Evolutionary conservation across 306 rosid genomes (phyloP).

Genomic region (Vicia villosa): DNA sequence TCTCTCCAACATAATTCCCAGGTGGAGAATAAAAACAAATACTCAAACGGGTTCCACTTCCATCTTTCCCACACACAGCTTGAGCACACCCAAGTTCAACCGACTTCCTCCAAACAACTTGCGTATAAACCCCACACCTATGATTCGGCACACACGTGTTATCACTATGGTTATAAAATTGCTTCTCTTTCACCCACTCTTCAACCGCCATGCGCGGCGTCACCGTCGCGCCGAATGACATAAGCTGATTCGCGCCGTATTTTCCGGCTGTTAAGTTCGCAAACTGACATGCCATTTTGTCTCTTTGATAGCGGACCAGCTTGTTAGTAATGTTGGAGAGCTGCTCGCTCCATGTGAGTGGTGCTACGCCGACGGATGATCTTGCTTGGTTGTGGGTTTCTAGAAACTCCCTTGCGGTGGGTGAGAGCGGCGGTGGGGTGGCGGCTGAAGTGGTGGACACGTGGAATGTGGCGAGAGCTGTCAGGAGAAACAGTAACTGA

Average conservation of each 20-base stretch:
- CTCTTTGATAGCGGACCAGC: constrained; percentile 61
- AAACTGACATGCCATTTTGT: constrained; percentile 57
- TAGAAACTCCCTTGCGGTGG: constrained; percentile 48
- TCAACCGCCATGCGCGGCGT: constrained; percentile 70
- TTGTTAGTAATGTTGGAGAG: constrained; percentile 51
- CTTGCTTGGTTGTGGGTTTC: constrained; percentile 76
- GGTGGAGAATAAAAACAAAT: constrained; percentile 80
- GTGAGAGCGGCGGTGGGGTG: background rate
- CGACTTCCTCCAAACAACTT: constrained; percentile 81
- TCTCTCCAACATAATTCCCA: constrained; percentile 68
- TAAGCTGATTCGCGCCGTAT: constrained; percentile 77
- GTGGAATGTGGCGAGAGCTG: constrained; percentile 23
- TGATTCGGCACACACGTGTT: constrained; percentile 62
- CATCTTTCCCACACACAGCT: constrained; percentile 52
- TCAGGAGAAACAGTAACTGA: background rate
- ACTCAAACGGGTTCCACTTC: constrained; percentile 45
- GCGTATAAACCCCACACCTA: constrained; percentile 75
- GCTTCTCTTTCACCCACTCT: constrained; percentile 73
- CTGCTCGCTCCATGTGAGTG: constrained; percentile 64
- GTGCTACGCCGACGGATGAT: constrained; percentile 68
- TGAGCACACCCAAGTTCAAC: constrained; percentile 67
- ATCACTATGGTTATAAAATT: constrained; percentile 57
- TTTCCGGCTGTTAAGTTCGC: constrained; percentile 58
- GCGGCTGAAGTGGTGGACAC: background rate
- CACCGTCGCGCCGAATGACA: constrained; percentile 44